Base-by-base conservation (phyloP, 2,329 filamentous ascomycete species). In the Alternaria rosae region DNA sequence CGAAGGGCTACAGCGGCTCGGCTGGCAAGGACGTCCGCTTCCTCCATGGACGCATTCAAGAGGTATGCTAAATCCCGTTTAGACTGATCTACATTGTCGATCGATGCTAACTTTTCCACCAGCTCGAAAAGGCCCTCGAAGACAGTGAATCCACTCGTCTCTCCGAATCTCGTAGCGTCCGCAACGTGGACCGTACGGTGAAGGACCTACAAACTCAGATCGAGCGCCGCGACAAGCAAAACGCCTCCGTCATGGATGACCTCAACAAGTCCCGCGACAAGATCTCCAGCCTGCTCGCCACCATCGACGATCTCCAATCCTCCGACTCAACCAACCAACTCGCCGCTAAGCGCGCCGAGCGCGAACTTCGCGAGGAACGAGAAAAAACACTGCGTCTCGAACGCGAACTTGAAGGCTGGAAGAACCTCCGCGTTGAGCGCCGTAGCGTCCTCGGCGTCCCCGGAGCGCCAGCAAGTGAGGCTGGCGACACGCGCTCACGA, bases 11-110 rank as follows among this genome's bases (percentile, higher is more conserved):
- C 81, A 76, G 71, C 45, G 95, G 94, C 20, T 96, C 91, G 68
- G 92, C 92, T 23, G 97, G 94, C 78, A 93, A 97, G 73, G 94
- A 98, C 80, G 92, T 98, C 70, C 91, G 95, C 75, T 98, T 97
- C 83, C 82, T 98, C 73, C 92, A 97, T 81, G 94, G 93, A 75
- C 89, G 94, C 53, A 93, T 99, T 68, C 93, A 97, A 83, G 94
- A 98, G 87, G 94, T 97, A 85, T 86, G 88, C 78, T 17, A 45
- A 21, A 32, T 28, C 50, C 38, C 53, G 38, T 6, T 20, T 10
- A 21, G 42, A 42, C 26, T 53, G 35, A 41, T 10, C 45, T 35
- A 30, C 20, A 23, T 43, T 53, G 15, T 57, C 25, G 15, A 51
- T 52, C 47, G 17, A 52, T 52, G 41, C 69, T 71, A 66, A 72